These are phyloP conservation scores for Penicillium desertorum DNA, from an alignment of 495 filamentous ascomycete genomes.

Conservation along the genomic window DNA sequence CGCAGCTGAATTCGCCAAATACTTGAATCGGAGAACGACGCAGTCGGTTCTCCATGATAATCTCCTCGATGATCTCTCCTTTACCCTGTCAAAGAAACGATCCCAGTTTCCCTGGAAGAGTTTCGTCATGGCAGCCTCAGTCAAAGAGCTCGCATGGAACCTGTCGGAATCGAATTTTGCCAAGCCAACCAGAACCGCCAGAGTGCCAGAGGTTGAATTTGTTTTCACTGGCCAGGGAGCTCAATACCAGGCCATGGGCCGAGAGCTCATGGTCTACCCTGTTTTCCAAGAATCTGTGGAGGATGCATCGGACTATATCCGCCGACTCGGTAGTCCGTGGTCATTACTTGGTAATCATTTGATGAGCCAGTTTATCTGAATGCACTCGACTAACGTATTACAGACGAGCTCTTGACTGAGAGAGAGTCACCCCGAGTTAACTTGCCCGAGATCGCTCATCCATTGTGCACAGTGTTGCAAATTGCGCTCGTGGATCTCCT, in stretches of 20 bases:
- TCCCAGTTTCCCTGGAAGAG: conserved; percentile 30
- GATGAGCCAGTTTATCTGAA: conserved; percentile 24
- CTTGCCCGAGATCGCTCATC: conserved; percentile 33
- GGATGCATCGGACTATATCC: conserved; percentile 27
- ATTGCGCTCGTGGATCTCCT: conserved; percentile 44
- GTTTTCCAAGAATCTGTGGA: conserved; percentile 31
- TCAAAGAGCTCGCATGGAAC: conserved; percentile 25
- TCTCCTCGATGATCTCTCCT: conserved; percentile 27
- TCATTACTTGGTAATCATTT: conserved; percentile 25
- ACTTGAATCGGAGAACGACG: conserved; percentile 15
- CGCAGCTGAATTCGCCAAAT: conserved; percentile 21
- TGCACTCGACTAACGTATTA: background rate
- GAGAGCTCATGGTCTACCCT: conserved; percentile 28
- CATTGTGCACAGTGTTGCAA: conserved; percentile 45
- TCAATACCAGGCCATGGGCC: conserved; percentile 36
- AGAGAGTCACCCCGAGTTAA: conserved; percentile 24
- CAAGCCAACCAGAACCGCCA: conserved; percentile 18
- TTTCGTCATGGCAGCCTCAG: conserved; percentile 23
- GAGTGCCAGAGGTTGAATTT: conserved; percentile 20
- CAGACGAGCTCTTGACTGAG: conserved; percentile 25
- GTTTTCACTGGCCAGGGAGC: conserved; percentile 42
- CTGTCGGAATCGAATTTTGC: conserved; percentile 18
- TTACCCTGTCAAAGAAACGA: conserved; percentile 25
- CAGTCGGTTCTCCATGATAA: background rate
- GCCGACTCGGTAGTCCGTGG: conserved; percentile 33